Base-by-base conservation (phyloP, 2,329 filamentous ascomycete genomes). In the Pseudonectria buxi region DNA sequence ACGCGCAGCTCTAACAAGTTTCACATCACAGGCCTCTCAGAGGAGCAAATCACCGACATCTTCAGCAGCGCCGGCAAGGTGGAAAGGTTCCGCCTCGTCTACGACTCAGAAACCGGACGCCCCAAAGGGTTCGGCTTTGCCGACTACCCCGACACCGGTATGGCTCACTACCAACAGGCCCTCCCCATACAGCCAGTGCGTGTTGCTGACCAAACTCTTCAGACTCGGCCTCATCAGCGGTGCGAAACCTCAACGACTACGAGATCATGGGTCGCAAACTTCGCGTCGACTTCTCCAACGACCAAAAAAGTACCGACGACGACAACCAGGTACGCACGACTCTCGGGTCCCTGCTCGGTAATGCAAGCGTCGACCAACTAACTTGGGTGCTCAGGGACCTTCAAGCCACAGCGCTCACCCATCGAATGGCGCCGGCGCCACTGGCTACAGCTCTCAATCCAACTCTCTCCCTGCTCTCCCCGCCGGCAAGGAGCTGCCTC, bases 111-210 rank as follows among this genome's bases (percentile, higher is more conserved):
- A 55, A 95, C 89, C 3, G 89, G 90, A 28, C 81, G 87, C 37
- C 89, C 92, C 1, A 96, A 95, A 62, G 92, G 92, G 13, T 98
- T 95, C 59, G 92, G 92, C 25, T 98, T 96, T 54, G 86, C 89
- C 54, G 90, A 96, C 59, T 98, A 94, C 57, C 84, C 87, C 36
- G 92, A 96, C 56, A 81, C 86, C 40, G 90, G 94, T 76, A 73
- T 25, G 61, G 40, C 29, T 13, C 7, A 12, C 14, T 14, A 4
- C 7, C n/a, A 27, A 5, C 12, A 18, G 22, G 11, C 13, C 22
- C 13, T n/a, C 14, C 10, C 14, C 13, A 4, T 15, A 16, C 28
- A 3, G n/a, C 18, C 18, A 9, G 5, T 22, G 6, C 4, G 18
- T 15, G n/a, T 24, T 14, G 36, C 50, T 59, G 32, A 55, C 37